Evolutionary conservation across 2,329 filamentous ascomycete species (phyloP).

Genomic region (Fusarium anguioides): DNA sequence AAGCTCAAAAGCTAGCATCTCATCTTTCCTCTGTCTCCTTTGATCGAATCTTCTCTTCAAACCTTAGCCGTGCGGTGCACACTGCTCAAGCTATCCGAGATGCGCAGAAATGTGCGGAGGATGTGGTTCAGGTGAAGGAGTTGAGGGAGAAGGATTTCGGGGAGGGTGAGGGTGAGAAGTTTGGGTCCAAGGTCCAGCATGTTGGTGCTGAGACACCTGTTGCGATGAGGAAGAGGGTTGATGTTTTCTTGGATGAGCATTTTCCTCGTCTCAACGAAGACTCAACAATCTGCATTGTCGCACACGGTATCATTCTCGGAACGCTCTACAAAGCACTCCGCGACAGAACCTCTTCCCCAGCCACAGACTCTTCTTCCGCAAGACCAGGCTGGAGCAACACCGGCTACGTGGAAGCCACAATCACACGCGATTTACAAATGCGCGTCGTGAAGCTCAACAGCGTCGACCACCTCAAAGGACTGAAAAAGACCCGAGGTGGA

Average conservation of each 20-base stretch:
- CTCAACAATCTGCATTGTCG: conserved; percentile 63
- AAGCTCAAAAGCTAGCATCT: conserved; percentile 76
- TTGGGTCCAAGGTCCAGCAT: conserved; percentile 52
- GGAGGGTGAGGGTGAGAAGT: conserved; percentile 73
- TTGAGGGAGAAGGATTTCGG: conserved; percentile 82
- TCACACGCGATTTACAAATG: conserved; percentile 47
- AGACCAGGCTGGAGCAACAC: conserved; percentile 64
- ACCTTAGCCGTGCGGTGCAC: conserved; percentile 77
- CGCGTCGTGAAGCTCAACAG: conserved; percentile 73
- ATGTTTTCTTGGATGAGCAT: conserved; percentile 73
- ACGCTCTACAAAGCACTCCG: conserved; percentile 74
- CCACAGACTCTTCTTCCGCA: conserved; percentile 23
- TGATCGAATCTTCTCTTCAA: conserved; percentile 79
- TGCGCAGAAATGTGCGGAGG: conserved; percentile 57
- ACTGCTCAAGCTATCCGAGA: conserved; percentile 76
- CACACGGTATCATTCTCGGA: conserved; percentile 84
- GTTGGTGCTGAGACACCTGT: conserved; percentile 73
- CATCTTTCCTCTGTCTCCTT: conserved; percentile 63
- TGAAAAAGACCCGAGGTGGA: conserved; percentile 84
- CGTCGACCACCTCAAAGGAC: conserved; percentile 74
- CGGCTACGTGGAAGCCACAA: conserved; percentile 55
- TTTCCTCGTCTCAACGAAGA: conserved; percentile 62
- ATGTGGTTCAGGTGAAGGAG: conserved; percentile 48
- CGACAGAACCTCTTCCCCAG: conserved; percentile 57
- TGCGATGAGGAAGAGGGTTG: conserved; percentile 72